Evolutionary conservation across 148 eudicot species (phyloP).

Genomic region (Limonium bicolor): DNA sequence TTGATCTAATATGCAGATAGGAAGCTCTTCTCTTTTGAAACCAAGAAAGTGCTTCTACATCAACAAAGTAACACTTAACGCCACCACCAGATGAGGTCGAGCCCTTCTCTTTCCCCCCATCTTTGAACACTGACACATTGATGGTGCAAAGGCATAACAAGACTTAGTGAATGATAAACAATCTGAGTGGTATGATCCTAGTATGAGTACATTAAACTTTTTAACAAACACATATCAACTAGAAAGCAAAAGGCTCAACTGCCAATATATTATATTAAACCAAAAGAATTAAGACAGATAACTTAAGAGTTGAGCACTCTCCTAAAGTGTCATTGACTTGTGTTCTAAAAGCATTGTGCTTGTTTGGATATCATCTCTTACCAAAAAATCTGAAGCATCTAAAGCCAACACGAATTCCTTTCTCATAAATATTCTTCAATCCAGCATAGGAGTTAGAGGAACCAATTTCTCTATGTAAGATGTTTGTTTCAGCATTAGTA

Average conservation of each 20-base stretch:
- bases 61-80: slow-evolving; percentile 47
- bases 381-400: slow-evolving; percentile 47
- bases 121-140: slow-evolving; percentile 47
- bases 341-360: too few relatives aligned
- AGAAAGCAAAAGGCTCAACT: too few relatives aligned
- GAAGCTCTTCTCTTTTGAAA: slow-evolving; percentile 8
- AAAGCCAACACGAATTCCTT: slow-evolving; percentile 45
- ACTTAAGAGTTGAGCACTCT: too few relatives aligned
- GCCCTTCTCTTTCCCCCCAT: slow-evolving; percentile 39
- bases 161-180: too few relatives aligned
- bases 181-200: too few relatives aligned
- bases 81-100: slow-evolving; percentile 18
- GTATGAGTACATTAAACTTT: too few relatives aligned
- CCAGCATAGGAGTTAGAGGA: slow-evolving; percentile 10
- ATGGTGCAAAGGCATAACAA: too few relatives aligned
- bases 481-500: slow-evolving; percentile 2
- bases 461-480: slow-evolving; percentile 1
- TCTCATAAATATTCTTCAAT: slow-evolving; percentile 18
- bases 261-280: too few relatives aligned
- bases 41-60: slow-evolving; percentile 21
- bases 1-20: slow-evolving; percentile 12
- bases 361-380: too few relatives aligned
- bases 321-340: too few relatives aligned
- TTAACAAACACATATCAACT: too few relatives aligned
- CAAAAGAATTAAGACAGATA: too few relatives aligned